phyloP scores from a whole-genome alignment of 345 rosid genomes.

The Populus euphratica region DNA sequence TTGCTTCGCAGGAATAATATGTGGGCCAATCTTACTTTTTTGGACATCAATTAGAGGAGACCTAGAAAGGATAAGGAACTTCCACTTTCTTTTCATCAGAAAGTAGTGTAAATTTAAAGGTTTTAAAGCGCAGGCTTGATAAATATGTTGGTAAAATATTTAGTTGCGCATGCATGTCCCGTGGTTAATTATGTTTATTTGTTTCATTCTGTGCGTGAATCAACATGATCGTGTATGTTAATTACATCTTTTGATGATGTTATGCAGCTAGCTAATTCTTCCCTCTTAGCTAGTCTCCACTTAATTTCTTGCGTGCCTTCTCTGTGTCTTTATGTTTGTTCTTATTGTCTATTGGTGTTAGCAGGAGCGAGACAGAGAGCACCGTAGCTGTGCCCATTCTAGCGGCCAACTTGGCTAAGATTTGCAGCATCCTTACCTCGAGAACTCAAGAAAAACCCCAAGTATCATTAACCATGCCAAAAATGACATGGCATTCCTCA shows the following conservation, averaged over 20 bases:
- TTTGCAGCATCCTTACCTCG: neutral
- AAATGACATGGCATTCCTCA: neutral
- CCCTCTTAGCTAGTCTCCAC: neutral
- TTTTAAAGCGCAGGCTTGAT: neutral
- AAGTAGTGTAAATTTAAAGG: neutral
- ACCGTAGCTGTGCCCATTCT: neutral
- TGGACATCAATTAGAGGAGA: conserved; percentile 29
- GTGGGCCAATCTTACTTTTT: conserved; percentile 23
- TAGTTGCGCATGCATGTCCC: neutral
- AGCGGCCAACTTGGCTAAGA: neutral
- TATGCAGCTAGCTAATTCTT: neutral
- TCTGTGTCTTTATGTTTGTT: no score
- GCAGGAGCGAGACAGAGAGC: neutral
- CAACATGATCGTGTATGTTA: neutral
- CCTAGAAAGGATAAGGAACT: conserved; percentile 17
- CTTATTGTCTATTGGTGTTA: no score
- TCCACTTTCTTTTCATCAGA: conserved; percentile 18
- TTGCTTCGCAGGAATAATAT: conserved; percentile 21
- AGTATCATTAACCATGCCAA: neutral
- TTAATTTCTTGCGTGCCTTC: neutral
- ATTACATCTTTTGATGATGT: neutral
- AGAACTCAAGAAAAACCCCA: neutral
- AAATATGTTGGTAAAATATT: neutral
- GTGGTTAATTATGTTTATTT: neutral
- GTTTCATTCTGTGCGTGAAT: neutral